Evolutionary conservation across 2,329 filamentous ascomycete species (phyloP), one percentile per base, ranked within the genome.

Genomic region (Colletotrichum eremochloae): DNA sequence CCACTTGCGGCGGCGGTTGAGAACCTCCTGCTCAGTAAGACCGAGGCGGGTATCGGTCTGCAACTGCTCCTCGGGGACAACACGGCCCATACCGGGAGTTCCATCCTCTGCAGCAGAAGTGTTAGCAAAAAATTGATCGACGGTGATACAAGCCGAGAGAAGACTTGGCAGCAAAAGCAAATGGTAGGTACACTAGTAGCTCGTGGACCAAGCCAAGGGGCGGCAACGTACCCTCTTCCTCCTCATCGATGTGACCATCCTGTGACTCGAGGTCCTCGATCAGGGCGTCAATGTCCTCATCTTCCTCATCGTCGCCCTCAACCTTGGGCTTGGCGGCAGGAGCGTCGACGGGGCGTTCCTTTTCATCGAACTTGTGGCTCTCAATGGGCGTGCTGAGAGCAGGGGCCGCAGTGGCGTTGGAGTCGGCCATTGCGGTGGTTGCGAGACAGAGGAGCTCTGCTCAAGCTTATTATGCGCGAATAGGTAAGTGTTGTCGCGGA

Each of bases 201-300:
- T 11, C n/a, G 9, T 56, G 20, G 52, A 40, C 9, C n/a, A 9
- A 9, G 7, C 5, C 20, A 24, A 9, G 11, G 63, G 14, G 38
- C 1, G 42, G n/a, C 24, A 31, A 76, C 76, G 63, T 86, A 86
- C 56, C 84, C 68, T 85, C 90, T 71, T 92, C 90, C 53, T 90
- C 90, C 38, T 92, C 90, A 36, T 91, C 86, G 24, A 87, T 85
- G 66, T 91, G 90, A 67, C 92, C 93, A 82, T 96, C 94, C 77
- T 94, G 87, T 53, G 92, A 94, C 84, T 96, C 93, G 76, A 97
- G 91, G 78, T 96, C 94, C 81, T 95, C 93, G 76, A 97, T 97
- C 78, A 97, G 87, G 79, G 91, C 90, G 80, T 97, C 93, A 76
- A 97, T 94, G 81, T 96, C 92, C 84, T 94, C 93, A 78, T 94